phyloP scores from a whole-genome alignment of 257 asterid species.

The Salvia rosmarinus region DNA sequence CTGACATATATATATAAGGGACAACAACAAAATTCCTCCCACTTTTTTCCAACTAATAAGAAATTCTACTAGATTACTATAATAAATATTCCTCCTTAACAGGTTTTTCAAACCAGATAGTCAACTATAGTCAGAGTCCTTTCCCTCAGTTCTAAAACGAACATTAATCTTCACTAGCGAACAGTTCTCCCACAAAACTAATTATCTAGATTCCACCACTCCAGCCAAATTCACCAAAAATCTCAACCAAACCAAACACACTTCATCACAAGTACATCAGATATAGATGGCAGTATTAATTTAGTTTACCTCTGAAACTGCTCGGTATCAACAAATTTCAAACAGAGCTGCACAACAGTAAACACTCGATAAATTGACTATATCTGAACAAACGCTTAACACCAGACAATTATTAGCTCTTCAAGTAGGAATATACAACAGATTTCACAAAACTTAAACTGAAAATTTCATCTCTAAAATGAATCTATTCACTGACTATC shows the following conservation, averaged over 20 bases:
- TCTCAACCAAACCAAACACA: neutral
- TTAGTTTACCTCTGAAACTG: constrained; percentile 83
- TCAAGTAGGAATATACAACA: neutral
- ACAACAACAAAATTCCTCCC: neutral
- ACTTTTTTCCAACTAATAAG: too few species aligned
- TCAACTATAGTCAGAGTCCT: neutral
- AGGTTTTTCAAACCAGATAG: neutral
- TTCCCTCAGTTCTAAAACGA: neutral
- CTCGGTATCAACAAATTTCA: constrained; percentile 88
- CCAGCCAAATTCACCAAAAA: neutral
- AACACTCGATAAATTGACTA: constrained; percentile 21
- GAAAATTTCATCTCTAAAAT: neutral
- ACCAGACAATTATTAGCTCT: neutral
- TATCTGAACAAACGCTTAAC: constrained; percentile 30
- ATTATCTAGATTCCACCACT: neutral
- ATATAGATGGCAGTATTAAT: neutral
- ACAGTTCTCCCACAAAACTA: neutral
- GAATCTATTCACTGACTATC: constrained; percentile 6
- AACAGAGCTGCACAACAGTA: constrained; percentile 56
- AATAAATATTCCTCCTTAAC: neutral
- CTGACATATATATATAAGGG: neutral
- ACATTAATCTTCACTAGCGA: neutral
- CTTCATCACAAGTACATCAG: constrained; percentile 18
- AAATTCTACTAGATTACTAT: too few species aligned
- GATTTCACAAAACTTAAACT: neutral